Evolutionary conservation across 2,329 filamentous ascomycete genomes (phyloP), one percentile per base, ranked within the genome.

Genomic region (Alternaria rosae): DNA sequence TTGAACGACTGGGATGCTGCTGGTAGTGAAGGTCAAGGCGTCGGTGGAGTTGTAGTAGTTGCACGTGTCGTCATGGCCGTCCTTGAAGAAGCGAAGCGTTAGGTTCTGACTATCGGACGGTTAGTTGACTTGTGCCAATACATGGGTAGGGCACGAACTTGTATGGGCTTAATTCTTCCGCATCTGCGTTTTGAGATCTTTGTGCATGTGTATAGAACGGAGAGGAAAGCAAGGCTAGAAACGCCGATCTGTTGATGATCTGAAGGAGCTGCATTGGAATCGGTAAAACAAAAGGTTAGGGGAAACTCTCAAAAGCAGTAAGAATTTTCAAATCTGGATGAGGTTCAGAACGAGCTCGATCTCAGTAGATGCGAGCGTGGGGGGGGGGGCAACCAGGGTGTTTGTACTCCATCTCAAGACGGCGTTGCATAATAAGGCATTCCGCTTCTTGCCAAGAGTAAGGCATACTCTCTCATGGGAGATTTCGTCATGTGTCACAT

Each of bases 11-110:
- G 42, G 53, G 12, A 35, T 47, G 15, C 28, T 56, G 9, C 12
- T 17, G 17, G 53, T 38, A 28, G 53, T 56, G 28, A 56, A 56
- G 17, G 53, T 56, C 41, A 47, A 21, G 28, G 42, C 42, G 17
- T 21, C 12, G 21, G 5, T 23, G 28, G 42, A 17, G 25, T 35
- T 25, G 42, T 15, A 47, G 13, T 35, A 56, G 41, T 20, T 17
- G 13, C 42, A 56, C 3, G 12, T 12, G 23, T 47, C 42, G 10
- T 43, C 23, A 8, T 32, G 42, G 20, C 12, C n/a, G 5, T 28
- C 35, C 10, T 45, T 42, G 42, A 56, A 56, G 26, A 56, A 47
- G 3, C 28, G 53, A 3, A 56, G 15, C 4, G 53, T 56, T 17
- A 56, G 30, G 28, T 56, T 56, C 21, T 35, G 41, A 11, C 53